Evolutionary conservation across 345 rosid genomes (phyloP), one percentile per base, ranked within the genome.

Genomic region (Lepidium africanum): DNA sequence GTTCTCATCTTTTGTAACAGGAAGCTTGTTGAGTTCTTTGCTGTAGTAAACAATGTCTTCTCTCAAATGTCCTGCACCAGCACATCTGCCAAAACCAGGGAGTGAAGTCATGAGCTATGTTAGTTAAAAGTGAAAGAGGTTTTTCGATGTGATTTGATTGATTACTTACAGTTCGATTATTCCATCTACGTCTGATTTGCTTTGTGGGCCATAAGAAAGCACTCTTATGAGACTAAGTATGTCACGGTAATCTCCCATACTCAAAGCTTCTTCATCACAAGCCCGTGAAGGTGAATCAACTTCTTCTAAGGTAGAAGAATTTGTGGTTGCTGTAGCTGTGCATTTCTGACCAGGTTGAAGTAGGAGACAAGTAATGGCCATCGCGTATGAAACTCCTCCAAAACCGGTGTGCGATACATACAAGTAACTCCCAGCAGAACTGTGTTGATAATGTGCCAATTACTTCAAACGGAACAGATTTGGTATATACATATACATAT

Each of bases 201-300:
- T 94, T 81, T 81, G 83, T 1, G 96, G 99, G 79, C 99, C 99
- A 76, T 81, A 68, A 57, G 82, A 63, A 50, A 94, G 92, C 73
- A 94, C 99, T 85, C 97, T 86, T 19, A 91, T 87, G 46, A 94
- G 97, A 77, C 85, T 91, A 60, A 94, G 87, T 81, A 94, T 90
- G 88, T 88, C 96, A n/a, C 97, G 85, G 61, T 91, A 90, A 60
- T 94, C 99, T 32, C 94, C 97, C 96, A 88, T 86, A 77, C 76
- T 82, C 27, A 76, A 76, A n/a, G 91, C 85, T 78, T 83, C 91
- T 73, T 90, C 94, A 70, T 90, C 85, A 61, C 91, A 81, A 36
- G 80, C 77, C 71, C 76, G 74, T 67, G 78, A 73, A 40, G 84
- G 79, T 17, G 69, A 67, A 53, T 76, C 45, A 25, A 60, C 74